Conservation (phyloP, 2,329 filamentous ascomycete species). For the Exophiala oligosperma region DNA sequence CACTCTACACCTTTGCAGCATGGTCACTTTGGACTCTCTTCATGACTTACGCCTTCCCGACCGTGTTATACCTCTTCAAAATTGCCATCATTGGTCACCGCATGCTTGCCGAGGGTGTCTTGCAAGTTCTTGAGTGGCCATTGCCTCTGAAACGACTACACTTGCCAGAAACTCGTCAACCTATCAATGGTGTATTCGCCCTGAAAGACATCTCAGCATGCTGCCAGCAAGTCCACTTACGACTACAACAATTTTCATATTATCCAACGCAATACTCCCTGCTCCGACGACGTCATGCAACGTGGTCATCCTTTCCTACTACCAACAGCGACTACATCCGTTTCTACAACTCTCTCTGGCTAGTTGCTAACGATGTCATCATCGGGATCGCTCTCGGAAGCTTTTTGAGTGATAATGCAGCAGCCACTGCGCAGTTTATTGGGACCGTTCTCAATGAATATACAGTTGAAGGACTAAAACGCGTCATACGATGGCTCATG, state of each 20-base stretch:
- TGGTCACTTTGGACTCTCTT: slow-evolving; percentile 64
- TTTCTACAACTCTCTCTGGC: slow-evolving; percentile 98
- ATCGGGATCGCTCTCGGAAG: slow-evolving; percentile 95
- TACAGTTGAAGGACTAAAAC: slow-evolving; percentile 82
- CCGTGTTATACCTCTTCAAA: slow-evolving; percentile 73
- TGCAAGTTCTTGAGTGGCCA: slow-evolving; percentile 82
- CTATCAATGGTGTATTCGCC: slow-evolving; percentile 72
- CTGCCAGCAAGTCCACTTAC: slow-evolving; percentile 95
- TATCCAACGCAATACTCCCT: slow-evolving; percentile 98
- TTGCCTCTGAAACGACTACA: slow-evolving; percentile 22
- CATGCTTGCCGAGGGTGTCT: slow-evolving; percentile 73
- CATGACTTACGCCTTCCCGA: slow-evolving; percentile 73
- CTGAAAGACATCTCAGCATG: slow-evolving; percentile 95
- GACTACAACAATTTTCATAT: slow-evolving; percentile 96
- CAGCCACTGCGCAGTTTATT: slow-evolving; percentile 78
- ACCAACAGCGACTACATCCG: slow-evolving; percentile 97
- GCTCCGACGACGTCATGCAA: slow-evolving; percentile 80
- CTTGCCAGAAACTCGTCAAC: slow-evolving; percentile 19
- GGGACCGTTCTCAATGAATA: slow-evolving; percentile 74
- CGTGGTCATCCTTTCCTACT: slow-evolving; percentile 94
- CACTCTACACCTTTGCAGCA: slow-evolving; percentile 49
- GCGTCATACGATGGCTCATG: slow-evolving; percentile 94
- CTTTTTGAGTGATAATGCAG: slow-evolving; percentile 93
- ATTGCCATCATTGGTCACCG: slow-evolving; percentile 76
- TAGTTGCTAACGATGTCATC: slow-evolving; percentile 97